Evolutionary conservation across 2,329 filamentous ascomycete species (phyloP), one percentile per base, ranked within the genome.

Genomic region (Raffaelea deltoideospora): DNA sequence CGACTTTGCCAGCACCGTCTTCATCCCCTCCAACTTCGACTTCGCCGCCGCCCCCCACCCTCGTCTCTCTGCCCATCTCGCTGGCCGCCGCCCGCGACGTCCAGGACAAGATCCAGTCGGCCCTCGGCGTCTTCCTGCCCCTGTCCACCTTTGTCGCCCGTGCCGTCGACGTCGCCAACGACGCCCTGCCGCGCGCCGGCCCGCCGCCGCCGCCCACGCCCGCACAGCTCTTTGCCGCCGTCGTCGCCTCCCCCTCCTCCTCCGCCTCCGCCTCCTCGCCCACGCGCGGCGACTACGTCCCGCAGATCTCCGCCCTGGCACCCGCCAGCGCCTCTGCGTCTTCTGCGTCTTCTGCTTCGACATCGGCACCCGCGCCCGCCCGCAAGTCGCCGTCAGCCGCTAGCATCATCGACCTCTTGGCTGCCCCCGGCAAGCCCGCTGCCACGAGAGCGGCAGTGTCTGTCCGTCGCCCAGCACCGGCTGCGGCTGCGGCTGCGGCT

Each of bases 191-290:
- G 3, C 63, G 69, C 21, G 71, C 76, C 5, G 67, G 45, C 8
- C 40, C 74, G 41, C 63, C 64, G 42, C 67, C 70, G 32, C 68
- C 75, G 51, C 79, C 79, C 13, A 77, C 81, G 1, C 64, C 79
- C 26, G 73, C 86, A 51, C 85, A 93, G 54, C 72, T 98, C 11
- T 96, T 96, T 60, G 77, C 95, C 53, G 76, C 88, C 49, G 67
- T 96, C 13, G 69, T 98, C 8, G 87, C 10, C 61, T 86, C 17
- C 60, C 22, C 20, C 9, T 8, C 7, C 21, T 53, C 37, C 8
- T 29, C 33, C 32, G 19, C 7, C 31, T 54, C 55, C 49, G 48
- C 47, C 9, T 59, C 70, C 46, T 9, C 32, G 6, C 64, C 59
- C 33, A 65, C 72, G 52, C 54, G 73, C 55, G 60, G 86, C 63